Evolutionary conservation across 2,329 filamentous ascomycete genomes (phyloP), one percentile per base, ranked within the genome.

Genomic region (Neofusicoccum parvum): DNA sequence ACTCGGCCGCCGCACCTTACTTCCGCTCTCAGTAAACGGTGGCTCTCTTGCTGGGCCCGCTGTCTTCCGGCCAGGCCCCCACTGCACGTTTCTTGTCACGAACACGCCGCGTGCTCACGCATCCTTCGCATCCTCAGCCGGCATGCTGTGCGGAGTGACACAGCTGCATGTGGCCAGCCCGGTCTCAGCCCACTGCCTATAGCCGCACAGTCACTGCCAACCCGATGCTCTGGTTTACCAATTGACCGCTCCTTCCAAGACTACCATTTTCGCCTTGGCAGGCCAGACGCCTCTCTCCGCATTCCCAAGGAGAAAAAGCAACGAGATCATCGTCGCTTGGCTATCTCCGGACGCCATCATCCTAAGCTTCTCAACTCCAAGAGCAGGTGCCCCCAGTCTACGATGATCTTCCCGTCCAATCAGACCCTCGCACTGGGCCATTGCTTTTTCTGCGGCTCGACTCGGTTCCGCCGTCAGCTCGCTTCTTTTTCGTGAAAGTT

Each of bases 261-360:
- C 23, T 7, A 17, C 54, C 2, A 9, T 58, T 58, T 17, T 58
- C 54, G 54, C 54, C 54, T 58, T 58, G 54, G 39, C 54, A 20
- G 11, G 11, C 12, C 39, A 7, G 32, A 39, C 5, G 27, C 2
- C 39, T 41, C 14, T 32, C 54, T 34, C 54, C 54, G 39, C 54
- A 34, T 27, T 58, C 12, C 11, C 6, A 45, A 14, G 5, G 23
- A n/a, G 9, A 45, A 58, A 45, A 58, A 45, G 53, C 53, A 34
- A 58, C 39, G 20, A 9, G 54, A 58, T 46, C 54, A 11, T 4
- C 54, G 34, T 58, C 54, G 54, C 54, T 58, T 45, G 45, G 39
- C 39, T 27, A 15, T 7, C 12, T 17, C 54, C 27, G 39, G 41
- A 46, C 39, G 39, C 39, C 54, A 34, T 27, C 15, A 39, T 34